These are phyloP conservation scores for Xylariales sp. DNA, from an alignment of 2,329 filamentous ascomycete species.

Conservation along the genomic window DNA sequence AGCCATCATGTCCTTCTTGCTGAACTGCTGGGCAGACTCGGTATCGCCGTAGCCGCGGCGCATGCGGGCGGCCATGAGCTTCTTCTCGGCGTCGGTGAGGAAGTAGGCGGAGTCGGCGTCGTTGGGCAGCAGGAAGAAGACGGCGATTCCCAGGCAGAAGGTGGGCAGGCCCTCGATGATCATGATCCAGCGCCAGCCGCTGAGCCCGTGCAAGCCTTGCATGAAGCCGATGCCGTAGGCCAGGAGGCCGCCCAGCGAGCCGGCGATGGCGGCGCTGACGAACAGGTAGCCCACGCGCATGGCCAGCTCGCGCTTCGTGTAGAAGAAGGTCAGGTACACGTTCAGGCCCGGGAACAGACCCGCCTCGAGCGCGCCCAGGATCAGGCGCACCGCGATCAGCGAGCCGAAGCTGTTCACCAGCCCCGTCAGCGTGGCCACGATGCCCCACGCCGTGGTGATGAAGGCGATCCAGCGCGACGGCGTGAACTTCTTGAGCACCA, in stretches of 20 bases:
- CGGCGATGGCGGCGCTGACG: conserved; percentile 65
- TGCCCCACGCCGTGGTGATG: conserved; percentile 61
- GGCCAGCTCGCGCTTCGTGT: conserved; percentile 68
- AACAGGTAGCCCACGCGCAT: conserved; percentile 71
- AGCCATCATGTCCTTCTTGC: conserved; percentile 57
- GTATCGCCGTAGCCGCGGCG: conserved; percentile 43
- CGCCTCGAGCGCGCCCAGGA: conserved; percentile 66
- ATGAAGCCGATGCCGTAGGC: conserved; percentile 72
- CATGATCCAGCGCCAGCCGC: conserved; percentile 72
- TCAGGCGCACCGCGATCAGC: conserved; percentile 63
- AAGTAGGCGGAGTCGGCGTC: conserved; percentile 58
- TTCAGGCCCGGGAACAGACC: conserved; percentile 67
- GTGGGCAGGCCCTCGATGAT: conserved; percentile 46
- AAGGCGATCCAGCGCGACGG: conserved; percentile 61
- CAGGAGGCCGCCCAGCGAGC: conserved; percentile 67
- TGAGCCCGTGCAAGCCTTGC: conserved; percentile 59
- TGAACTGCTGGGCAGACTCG: conserved; percentile 39
- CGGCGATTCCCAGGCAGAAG: conserved; percentile 49
- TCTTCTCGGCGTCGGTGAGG: conserved; percentile 51
- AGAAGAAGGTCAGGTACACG: conserved; percentile 71
- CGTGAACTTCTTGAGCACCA: conserved; percentile 58
- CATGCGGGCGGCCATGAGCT: conserved; percentile 37
- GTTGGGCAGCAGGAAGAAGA: conserved; percentile 57
- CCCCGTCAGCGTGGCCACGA: conserved; percentile 66
- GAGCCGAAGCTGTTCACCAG: conserved; percentile 61